A percentile compares a stretch with the other conserved stretches of the same genome.
These are phyloP conservation scores for Trichoderma koningiopsis DNA, from an alignment of 2,329 filamentous ascomycete species.

Conservation along the genomic window DNA sequence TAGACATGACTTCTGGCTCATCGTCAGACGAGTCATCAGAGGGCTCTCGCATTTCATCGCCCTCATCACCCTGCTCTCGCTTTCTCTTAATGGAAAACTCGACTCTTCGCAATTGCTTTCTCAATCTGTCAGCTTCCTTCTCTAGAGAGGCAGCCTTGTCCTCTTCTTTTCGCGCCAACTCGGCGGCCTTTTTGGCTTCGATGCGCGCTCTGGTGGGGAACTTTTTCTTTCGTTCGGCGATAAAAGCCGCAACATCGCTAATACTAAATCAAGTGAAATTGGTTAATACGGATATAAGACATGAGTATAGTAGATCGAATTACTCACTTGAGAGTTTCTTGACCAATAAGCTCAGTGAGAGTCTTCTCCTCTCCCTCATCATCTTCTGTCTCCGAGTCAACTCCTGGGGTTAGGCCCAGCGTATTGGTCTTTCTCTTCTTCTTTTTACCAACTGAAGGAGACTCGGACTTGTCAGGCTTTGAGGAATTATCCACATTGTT, in stretches of 20 bases:
- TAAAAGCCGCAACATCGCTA: slow-evolving; percentile 76
- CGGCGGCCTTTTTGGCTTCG: slow-evolving; percentile 61
- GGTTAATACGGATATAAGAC: background rate
- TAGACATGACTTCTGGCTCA: slow-evolving; percentile 61
- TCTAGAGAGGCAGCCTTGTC: slow-evolving; percentile 65
- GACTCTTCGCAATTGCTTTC: slow-evolving; percentile 67
- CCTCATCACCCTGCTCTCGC: slow-evolving; percentile 67
- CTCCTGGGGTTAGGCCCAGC: slow-evolving; percentile 69
- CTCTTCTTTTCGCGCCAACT: slow-evolving; percentile 49
- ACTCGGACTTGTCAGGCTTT: slow-evolving; percentile 39
- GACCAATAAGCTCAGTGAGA: slow-evolving; percentile 56
- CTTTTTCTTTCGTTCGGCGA: slow-evolving; percentile 75
- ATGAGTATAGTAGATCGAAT: background rate
- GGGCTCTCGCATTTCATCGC: slow-evolving; percentile 63
- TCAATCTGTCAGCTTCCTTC: slow-evolving; percentile 63
- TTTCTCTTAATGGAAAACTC: slow-evolving; percentile 71
- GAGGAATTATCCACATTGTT: slow-evolving; percentile 26
- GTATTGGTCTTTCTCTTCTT: slow-evolving; percentile 74
- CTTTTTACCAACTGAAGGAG: slow-evolving; percentile 59
- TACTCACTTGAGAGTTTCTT: slow-evolving; percentile 58
- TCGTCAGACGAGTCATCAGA: slow-evolving; percentile 58
- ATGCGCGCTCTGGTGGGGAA: slow-evolving; percentile 78
- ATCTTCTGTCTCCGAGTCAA: slow-evolving; percentile 63
- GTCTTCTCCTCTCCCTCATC: slow-evolving; percentile 73
- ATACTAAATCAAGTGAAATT: slow-evolving; percentile 43